Evolutionary conservation across 2,329 filamentous ascomycete species (phyloP).

Genomic region (Colletotrichum phormii): DNA sequence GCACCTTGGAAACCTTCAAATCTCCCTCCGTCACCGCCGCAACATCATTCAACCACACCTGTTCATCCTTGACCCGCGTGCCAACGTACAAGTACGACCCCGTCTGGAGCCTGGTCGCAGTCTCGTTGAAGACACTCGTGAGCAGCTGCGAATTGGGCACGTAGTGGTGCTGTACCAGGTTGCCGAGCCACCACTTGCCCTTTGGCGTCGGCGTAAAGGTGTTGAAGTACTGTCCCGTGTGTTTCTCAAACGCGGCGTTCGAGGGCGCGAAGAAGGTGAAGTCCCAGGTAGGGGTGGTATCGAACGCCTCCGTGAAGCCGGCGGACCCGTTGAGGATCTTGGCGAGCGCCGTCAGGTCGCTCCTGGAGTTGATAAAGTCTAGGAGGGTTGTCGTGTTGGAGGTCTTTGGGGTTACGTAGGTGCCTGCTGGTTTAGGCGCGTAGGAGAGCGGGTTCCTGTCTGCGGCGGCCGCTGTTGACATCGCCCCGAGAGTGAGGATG

Average conservation of each 20-base stretch:
- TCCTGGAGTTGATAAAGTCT: constrained; percentile 15
- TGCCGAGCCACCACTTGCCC: constrained; percentile 44
- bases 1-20: constrained; percentile 15
- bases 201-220: constrained; percentile 42
- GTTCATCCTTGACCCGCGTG: constrained; percentile 36
- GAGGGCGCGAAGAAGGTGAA: constrained; percentile 48
- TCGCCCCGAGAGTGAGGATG: neutral
- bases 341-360: constrained; percentile 4
- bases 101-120: constrained; percentile 40
- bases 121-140: constrained; percentile 39
- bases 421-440: constrained; percentile 5
- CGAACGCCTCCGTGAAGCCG: constrained; percentile 45
- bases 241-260: constrained; percentile 42
- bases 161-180: constrained; percentile 42
- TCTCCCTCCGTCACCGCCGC: constrained; percentile 34
- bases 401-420: neutral
- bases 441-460: constrained; percentile 11
- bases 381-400: neutral
- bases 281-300: constrained; percentile 42
- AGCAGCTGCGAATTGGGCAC: constrained; percentile 41
- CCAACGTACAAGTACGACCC: constrained; percentile 42
- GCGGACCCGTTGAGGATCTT: constrained; percentile 7
- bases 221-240: constrained; percentile 43
- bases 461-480: neutral
- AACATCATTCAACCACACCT: constrained; percentile 41